Evolutionary conservation across 257 asterid genomes (phyloP), one percentile per base, ranked within the genome.

Genomic region (Petunia secreta): DNA sequence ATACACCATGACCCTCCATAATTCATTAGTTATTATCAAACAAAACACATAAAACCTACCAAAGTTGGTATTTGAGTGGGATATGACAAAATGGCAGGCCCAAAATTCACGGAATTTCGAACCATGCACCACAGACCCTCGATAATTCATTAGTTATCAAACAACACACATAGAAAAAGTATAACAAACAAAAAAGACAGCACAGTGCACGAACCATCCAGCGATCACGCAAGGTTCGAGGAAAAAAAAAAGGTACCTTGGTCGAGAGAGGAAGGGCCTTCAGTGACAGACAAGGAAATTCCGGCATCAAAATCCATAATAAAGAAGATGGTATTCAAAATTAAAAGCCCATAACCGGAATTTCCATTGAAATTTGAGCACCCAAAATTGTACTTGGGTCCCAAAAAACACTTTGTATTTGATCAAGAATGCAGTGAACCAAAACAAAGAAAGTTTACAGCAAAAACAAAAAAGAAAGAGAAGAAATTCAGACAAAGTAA

Each of bases 261-360:
- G 81, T 83, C 87, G 69, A 86, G 77, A 55, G 91, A 85, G 83
- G 92, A 81, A 74, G 89, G 89, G 54, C 85, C 90, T 80, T 89
- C 90, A 44, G 93, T 81, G 84, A 85, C 89, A 75, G 95, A 84
- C 65, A 91, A 86, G 82, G 90, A 86, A 87, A 88, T 84, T 84
- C 89, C 86, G 88, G 86, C 84, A 81, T 83, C 86, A 79, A 87
- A 86, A 59, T 80, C 87, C 84, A 81, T 83, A 7, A 75, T 53
- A 37, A 25, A 36, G 38, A 50, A 3, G 75, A 57, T 38, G 50
- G 9, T 54, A 39, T 57, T 63, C 62, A 52, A 15, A 59, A n/a
- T 44, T 16, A 60, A 16, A 68, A 79, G 63, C 75, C 54, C 75
- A 50, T 53, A 57, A 81, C 84, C 85, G 83, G 83, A 87, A 81